Evolutionary conservation across 2,329 filamentous ascomycete genomes (phyloP), one percentile per base, ranked within the genome.

Genomic region (Ophiostoma ips): DNA sequence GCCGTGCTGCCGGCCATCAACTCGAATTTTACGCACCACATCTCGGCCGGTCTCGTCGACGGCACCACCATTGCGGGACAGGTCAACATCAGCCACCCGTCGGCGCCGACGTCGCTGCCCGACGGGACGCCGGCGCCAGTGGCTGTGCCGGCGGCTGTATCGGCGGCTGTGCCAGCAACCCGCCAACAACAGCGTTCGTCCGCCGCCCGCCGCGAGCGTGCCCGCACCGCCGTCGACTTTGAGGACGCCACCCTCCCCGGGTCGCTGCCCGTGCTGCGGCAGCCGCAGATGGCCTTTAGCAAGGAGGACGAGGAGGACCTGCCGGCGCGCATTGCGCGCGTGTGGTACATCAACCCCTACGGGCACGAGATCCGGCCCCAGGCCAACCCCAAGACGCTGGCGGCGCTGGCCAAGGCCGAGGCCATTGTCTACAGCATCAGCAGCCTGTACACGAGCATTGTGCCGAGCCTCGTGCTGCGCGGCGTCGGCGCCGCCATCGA

Each of bases 311-410:
- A 87, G 55, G 79, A 85, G 53, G 85, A 90, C 50, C 71, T 96
- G 1, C 76, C 86, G 0, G 75, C 83, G 0, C 75, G 86, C 28
- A 94, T 96, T 57, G 72, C 81, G 50, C 71, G 89, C 2, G 74
- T 96, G 31, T 96, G 88, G 87, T 96, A 96, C 68, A 96, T 96
- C 68, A 96, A 95, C 61, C 90, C 90, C 0, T 96, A 95, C 63
- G 90, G 90, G n/a, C 87, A 95, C 62, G 89, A 95, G 65, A 95
- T 96, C 57, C 79, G 82, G 16, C 85, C 89, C 0, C 76, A 81
- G 0, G 84, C 87, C 2, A 96, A 95, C 59, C 81, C 87, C 0
- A 81, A 87, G 47, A 87, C 90, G 0, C 59, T 94, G 0, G 74
- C 79, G 8, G 79, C 87, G 0, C 64, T 96, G 1, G 68, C 69